These are phyloP conservation scores for Colletotrichum sp. DNA, from an alignment of 2,329 filamentous ascomycete species.

Conservation along the genomic window DNA sequence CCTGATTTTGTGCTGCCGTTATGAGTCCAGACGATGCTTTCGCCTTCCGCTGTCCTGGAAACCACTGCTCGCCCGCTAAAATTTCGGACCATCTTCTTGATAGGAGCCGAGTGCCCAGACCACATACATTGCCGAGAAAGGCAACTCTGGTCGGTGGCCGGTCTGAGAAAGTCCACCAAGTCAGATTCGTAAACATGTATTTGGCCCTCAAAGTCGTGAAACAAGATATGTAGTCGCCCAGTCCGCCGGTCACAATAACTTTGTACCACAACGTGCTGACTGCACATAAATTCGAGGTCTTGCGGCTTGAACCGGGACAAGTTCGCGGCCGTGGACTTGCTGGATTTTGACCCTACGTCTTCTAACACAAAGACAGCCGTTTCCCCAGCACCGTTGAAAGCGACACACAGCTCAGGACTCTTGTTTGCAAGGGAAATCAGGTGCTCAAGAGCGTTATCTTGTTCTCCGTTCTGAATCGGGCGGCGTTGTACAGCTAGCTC, in stretches of 20 bases:
- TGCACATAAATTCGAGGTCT: slow-evolving; percentile 50
- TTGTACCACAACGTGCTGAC: slow-evolving; percentile 69
- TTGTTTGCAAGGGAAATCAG: slow-evolving; percentile 86
- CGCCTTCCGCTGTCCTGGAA: slow-evolving; percentile 79
- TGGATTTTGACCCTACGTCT: slow-evolving; percentile 76
- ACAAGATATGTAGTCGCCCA: slow-evolving; percentile 73
- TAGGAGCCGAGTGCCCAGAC: slow-evolving; percentile 82
- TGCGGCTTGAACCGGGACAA: slow-evolving; percentile 76
- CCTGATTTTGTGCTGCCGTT: slow-evolving; percentile 54
- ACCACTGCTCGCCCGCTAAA: slow-evolving; percentile 81
- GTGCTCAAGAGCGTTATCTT: slow-evolving; percentile 78
- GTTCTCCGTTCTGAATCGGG: not conserved
- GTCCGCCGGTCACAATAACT: slow-evolving; percentile 72
- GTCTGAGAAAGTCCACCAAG: slow-evolving; percentile 82
- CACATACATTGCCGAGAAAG: slow-evolving; percentile 71
- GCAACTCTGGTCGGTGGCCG: slow-evolving; percentile 64
- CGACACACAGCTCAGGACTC: slow-evolving; percentile 85
- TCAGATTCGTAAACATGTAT: slow-evolving; percentile 83
- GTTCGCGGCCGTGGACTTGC: slow-evolving; percentile 74
- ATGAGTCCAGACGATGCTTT: slow-evolving; percentile 86
- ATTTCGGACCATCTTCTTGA: slow-evolving; percentile 88
- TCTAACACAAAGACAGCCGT: slow-evolving; percentile 95
- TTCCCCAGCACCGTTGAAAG: slow-evolving; percentile 81
- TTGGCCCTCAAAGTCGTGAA: slow-evolving; percentile 85
- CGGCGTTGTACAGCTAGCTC: slow-evolving; percentile 72